Evolutionary conservation across 2,329 filamentous ascomycete species (phyloP), one percentile per base, ranked within the genome.

Genomic region (Colletotrichum cordylinicola): DNA sequence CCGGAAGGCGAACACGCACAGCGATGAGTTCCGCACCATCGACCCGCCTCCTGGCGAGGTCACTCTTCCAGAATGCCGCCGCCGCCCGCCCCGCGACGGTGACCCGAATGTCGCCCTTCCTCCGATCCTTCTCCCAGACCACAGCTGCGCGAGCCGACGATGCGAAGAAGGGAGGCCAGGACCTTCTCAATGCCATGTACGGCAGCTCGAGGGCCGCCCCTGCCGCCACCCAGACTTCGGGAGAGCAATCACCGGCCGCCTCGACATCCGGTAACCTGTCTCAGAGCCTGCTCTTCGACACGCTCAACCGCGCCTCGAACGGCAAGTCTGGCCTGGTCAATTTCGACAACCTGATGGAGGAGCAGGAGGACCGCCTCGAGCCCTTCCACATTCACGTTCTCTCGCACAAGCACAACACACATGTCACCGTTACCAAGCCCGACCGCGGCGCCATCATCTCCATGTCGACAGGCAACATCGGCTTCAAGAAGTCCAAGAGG

Each of bases 391-490:
- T 99, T 78, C 95, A 98, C 87, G 89, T 99, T 83, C 96, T 92
- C 86, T 88, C 94, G 33, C 93, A 94, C 84, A 98, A 95, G 87
- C 97, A 98, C 91, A 99, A 99, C 88, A 97, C 95, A 24, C 95
- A 98, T 85, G 91, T 99, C 81, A 98, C 96, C 2, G 91, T 98
- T 79, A 95, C 96, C 27, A 93, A 93, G 81, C 96, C 97, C 33
- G 93, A 95, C 83, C 90, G 94, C 64, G 91, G 95, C 78, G 91
- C 95, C 33, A 91, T 98, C 78, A 89, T 99, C 78, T 95, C 93
- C 15, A 85, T 98, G 80, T 94, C 94, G 3, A 91, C 93, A 75
- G 97, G 97, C 65, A 96, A 98, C 82, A 92, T 99, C 75, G 96
- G 96, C n/a, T 98, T 98, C 87, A 91, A 90, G 81, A 98, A 98